These are phyloP conservation scores for Coelastrella sp. DNA, from an alignment of 139 green algal species.

Conservation along the genomic window DNA sequence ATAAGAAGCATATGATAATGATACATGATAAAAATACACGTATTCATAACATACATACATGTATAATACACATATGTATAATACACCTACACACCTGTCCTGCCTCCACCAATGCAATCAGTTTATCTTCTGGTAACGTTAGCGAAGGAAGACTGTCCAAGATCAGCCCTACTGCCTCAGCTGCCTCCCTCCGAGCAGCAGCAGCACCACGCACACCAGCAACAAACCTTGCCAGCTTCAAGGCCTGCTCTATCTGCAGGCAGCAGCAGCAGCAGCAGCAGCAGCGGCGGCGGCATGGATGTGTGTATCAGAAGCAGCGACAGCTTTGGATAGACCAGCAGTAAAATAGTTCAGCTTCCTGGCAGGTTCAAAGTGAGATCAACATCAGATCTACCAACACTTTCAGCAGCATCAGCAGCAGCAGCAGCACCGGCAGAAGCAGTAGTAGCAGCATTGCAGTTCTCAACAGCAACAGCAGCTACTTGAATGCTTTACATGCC, in stretches of 20 bases:
- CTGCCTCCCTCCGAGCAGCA: constrained; percentile 55
- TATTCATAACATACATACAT: not conserved
- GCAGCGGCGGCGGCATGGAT: not conserved
- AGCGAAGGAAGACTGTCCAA: constrained; percentile 57
- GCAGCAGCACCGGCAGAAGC: not conserved
- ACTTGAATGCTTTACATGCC: too few species aligned
- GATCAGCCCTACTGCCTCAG: constrained; percentile 50
- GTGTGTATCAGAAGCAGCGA: not conserved
- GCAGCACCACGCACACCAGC: constrained; percentile 57
- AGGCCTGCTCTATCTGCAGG: constrained; percentile 66
- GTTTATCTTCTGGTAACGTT: constrained; percentile 65
- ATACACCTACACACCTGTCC: constrained; percentile 55
- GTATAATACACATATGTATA: not conserved
- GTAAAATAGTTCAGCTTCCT: too few species aligned
- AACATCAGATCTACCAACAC: too few species aligned
- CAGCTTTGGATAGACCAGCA: not conserved
- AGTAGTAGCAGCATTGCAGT: not conserved
- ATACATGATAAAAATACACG: too few species aligned
- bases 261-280: not conserved
- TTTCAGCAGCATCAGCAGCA: not conserved
- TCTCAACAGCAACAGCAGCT: not conserved
- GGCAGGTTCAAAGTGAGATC: too few species aligned
- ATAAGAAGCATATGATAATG: too few species aligned
- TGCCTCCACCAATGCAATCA: constrained; percentile 68
- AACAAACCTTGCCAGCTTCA: constrained; percentile 75